Base-by-base conservation (phyloP, 495 filamentous ascomycete species). In the Lasiosphaeria hispida region DNA sequence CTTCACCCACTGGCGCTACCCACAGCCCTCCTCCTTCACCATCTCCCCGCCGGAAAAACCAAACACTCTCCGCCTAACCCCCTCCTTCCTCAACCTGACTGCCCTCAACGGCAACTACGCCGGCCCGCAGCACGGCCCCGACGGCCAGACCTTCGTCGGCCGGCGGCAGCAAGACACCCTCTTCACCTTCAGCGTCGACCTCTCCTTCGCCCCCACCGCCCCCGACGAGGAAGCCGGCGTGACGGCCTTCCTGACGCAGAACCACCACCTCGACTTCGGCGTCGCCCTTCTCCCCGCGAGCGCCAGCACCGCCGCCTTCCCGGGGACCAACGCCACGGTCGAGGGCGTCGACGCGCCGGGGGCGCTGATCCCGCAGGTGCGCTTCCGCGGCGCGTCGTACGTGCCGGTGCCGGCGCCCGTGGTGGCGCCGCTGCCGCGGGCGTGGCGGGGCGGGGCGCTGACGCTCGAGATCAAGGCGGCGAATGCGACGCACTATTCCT, bases 251-350 rank as follows among this genome's bases (percentile, higher is more conserved):
- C 63, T 80, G 15, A 78, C 73, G 13, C 79, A 83, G 61, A 80
- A 77, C 59, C 78, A 82, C 54, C 80, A 82, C 49, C 57, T 81
- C 9, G 77, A 82, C 42, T 53, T 83, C 10, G 77, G 79, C n/a
- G 57, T 82, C 17, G 75, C 76, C n/a, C 54, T 75, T 39, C 69
- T 79, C 10, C 70, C 68, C 17, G 57, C 61, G 7, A 37, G 40
- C 10, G 11, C 13, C 1, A 57, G 54, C 17, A 71, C 63, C 14
- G 57, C 59, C 3, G 13, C 62, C 11, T 37, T 64, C 56, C 45
- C 54, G 8, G 36, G 34, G 23, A 45, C 30, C 34, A 55, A 60
- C 19, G 9, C 38, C 10, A 51, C 36, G n/a, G 53, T 18, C 34
- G 19, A 19, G 47, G 17, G 37, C 10, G 30, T 48, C 10, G 4